phyloP scores from a whole-genome alignment of 2,329 filamentous ascomycete species.

The Calonectria naviculata region DNA sequence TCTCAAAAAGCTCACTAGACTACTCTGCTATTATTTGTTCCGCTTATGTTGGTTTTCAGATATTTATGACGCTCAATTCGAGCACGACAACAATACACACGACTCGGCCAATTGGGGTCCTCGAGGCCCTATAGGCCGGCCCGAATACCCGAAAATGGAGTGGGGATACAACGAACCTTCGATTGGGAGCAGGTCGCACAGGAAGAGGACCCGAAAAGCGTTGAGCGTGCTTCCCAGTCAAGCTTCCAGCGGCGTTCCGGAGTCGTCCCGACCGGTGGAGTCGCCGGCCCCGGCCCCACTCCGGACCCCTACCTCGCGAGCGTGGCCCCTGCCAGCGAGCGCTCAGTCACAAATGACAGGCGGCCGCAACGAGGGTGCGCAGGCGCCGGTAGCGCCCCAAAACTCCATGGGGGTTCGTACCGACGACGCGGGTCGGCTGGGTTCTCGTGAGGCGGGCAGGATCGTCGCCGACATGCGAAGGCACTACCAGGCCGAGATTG shows the following conservation, averaged over 20 bases:
- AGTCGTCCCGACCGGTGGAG: slow-evolving; percentile 17
- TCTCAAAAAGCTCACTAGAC: background rate
- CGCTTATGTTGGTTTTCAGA: background rate
- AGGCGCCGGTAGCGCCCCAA: background rate
- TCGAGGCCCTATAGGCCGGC: background rate
- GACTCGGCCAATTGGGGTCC: background rate
- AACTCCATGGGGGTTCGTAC: accelerated
- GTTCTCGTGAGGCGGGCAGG: slow-evolving; percentile 22
- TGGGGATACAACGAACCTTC: background rate
- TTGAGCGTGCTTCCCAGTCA: slow-evolving; percentile 10
- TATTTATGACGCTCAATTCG: background rate
- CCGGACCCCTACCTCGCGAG: slow-evolving; percentile 4
- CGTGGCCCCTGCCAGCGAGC: background rate
- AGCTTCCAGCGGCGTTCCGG: slow-evolving; percentile 5
- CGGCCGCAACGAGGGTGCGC: background rate
- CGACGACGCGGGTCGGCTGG: background rate
- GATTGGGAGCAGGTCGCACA: background rate
- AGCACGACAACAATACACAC: background rate
- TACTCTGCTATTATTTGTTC: too few species aligned
- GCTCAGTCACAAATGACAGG: background rate
- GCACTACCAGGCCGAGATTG: slow-evolving; percentile 31
- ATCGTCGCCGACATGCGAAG: slow-evolving; percentile 35
- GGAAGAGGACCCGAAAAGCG: background rate
- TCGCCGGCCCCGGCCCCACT: slow-evolving; percentile 25
- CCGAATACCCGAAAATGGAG: background rate